phyloP scores from a whole-genome alignment of 345 rosid genomes.

The Lepidium sativum region DNA sequence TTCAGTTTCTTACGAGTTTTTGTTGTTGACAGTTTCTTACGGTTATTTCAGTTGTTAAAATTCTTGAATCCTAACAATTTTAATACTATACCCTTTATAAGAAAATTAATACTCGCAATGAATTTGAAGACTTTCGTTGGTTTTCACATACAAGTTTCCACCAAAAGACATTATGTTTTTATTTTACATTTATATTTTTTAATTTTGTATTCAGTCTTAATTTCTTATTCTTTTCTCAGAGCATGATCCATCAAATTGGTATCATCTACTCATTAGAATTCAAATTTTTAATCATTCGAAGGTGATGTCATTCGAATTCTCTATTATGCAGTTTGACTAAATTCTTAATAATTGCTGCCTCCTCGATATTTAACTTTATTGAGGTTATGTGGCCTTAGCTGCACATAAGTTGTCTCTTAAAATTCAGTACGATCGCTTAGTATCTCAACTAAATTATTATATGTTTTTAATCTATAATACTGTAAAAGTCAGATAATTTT shows the following conservation, averaged over 20 bases:
- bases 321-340: neutral
- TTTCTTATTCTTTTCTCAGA: neutral
- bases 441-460: neutral
- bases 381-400: slow-evolving; percentile 18
- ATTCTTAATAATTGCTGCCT: neutral
- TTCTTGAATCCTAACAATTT: neutral
- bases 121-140: no score
- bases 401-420: slow-evolving; percentile 18
- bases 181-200: neutral
- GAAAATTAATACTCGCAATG: no score
- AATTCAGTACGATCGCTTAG: neutral
- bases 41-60: neutral
- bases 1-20: no score
- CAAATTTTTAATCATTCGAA: neutral
- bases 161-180: no score
- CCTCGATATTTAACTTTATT: neutral
- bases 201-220: neutral
- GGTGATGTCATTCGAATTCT: neutral
- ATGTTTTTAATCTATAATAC: neutral
- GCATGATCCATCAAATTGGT: neutral
- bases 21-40: no score
- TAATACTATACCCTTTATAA: no score
- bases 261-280: neutral
- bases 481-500: neutral
- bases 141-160: no score